Percentiles rank a stretch among this genome's conserved stretches.
Conservation (phyloP, 345 rosid genomes). For the Reutealis trisperma region DNA sequence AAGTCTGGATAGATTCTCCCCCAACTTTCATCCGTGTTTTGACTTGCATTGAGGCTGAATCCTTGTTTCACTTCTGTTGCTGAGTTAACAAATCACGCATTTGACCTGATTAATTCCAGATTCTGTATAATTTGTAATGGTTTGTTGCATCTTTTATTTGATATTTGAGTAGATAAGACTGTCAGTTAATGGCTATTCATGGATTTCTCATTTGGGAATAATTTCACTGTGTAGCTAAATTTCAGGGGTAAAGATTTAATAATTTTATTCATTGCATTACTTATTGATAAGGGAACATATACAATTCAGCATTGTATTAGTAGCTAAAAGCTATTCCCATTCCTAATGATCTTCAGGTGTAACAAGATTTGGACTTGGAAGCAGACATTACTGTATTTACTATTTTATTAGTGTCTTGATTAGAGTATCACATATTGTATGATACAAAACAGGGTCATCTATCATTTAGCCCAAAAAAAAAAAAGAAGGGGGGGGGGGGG, state of each 20-base stretch:
- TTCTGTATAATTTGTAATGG: too few relatives aligned
- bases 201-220: neutral
- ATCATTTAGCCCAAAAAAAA: too few relatives aligned
- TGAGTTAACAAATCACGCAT: neutral
- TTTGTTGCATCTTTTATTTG: neutral
- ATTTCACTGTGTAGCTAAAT: neutral
- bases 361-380: neutral
- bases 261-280: neutral
- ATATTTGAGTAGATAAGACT: neutral
- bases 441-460: neutral
- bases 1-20: neutral
- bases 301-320: neutral
- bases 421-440: neutral
- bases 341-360: neutral
- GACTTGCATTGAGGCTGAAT: neutral
- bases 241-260: neutral
- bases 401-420: neutral
- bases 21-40: neutral
- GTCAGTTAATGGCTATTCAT: neutral
- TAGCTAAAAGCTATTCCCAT: too few relatives aligned
- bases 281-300: neutral
- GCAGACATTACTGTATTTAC: neutral
- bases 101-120: neutral
- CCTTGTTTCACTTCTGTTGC: neutral
- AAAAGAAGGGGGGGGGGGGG: too few relatives aligned